Base-by-base conservation (phyloP, 441 rosid genomes). In the Gossypium laxum region DNA sequence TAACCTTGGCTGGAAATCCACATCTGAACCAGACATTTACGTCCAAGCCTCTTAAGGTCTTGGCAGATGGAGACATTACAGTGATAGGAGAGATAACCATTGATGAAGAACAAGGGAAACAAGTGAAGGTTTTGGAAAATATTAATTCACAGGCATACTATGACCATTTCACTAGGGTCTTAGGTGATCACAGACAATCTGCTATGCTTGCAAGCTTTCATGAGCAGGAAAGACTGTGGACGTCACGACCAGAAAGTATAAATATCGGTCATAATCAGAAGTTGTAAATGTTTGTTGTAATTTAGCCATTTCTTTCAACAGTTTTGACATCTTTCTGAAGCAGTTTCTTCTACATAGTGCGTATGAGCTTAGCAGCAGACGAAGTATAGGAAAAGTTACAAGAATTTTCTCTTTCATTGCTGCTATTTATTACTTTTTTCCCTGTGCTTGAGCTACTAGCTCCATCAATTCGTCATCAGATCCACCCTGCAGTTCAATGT, bases 161-260 rank as follows among this genome's bases (percentile, higher is more conserved):
- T 11, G 26, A 54, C 21, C 59, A 67, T 64, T 74, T 78, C 24
- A 17, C 74, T 0, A 30, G 54, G 21, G 26, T 47, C 22, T 57
- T 76, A 50, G 47, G 78, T 14, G 51, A 54, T 21, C 22, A 32
- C 48, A 57, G 48, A 5, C 79, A 75, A 19, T 75, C 76, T 56
- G 72, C 82, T 57, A 69, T 72, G 3, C 67, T 69, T n/a, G 74
- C 69, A 65, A 69, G 77, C 77, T 51, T 73, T 18, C 22, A 57
- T 5, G 79, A 75, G 50, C 74, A 72, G 67, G 66, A 58, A 72
- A 72, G 41, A 19, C 69, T 34, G 32, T 72, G 78, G 74, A 59
- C 28, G 30, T 52, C 41, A 48, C 60, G 22, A 17, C 59, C 58
- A 3, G 60, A 14, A 22, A 64, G 28, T 15, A 45, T 24, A 12